Conservation (phyloP, 257 asterid species). For the Pogostemon cablin region DNA sequence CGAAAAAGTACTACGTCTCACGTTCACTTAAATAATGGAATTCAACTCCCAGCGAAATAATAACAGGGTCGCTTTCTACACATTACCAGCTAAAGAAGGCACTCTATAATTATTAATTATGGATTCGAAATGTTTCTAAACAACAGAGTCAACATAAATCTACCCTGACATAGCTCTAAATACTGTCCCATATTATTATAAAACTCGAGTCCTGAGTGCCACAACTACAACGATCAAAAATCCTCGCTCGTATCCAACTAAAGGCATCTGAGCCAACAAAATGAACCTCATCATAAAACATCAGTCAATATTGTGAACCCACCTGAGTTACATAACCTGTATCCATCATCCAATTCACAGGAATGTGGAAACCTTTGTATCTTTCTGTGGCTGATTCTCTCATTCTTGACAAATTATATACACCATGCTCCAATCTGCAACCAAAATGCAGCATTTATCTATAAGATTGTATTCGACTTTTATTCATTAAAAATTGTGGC, state of each 20-base stretch:
- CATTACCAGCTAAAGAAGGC: background rate
- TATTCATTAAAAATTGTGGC: background rate
- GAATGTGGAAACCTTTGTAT: constrained; percentile 66
- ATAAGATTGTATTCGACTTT: background rate
- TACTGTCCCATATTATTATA: background rate
- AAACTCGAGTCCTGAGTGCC: background rate
- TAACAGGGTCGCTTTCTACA: background rate
- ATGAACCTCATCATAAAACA: background rate
- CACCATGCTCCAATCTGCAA: constrained; percentile 77
- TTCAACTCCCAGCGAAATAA: background rate
- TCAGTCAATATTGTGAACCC: constrained; percentile 15
- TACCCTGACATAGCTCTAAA: background rate
- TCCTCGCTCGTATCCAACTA: constrained; percentile 6
- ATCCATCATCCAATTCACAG: constrained; percentile 85
- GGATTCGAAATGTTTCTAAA: background rate
- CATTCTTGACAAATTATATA: constrained; percentile 64
- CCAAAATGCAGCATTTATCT: background rate
- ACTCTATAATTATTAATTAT: constrained; percentile 3
- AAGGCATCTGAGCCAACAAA: constrained; percentile 1
- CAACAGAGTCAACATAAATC: background rate
- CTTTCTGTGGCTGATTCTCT: constrained; percentile 69
- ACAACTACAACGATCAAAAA: background rate
- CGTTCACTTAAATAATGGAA: too few species aligned
- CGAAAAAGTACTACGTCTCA: too few species aligned
- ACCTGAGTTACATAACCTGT: constrained; percentile 74